These are phyloP conservation scores for Penicillium sp. DNA, from an alignment of 2,329 filamentous ascomycete species.

Conservation along the genomic window DNA sequence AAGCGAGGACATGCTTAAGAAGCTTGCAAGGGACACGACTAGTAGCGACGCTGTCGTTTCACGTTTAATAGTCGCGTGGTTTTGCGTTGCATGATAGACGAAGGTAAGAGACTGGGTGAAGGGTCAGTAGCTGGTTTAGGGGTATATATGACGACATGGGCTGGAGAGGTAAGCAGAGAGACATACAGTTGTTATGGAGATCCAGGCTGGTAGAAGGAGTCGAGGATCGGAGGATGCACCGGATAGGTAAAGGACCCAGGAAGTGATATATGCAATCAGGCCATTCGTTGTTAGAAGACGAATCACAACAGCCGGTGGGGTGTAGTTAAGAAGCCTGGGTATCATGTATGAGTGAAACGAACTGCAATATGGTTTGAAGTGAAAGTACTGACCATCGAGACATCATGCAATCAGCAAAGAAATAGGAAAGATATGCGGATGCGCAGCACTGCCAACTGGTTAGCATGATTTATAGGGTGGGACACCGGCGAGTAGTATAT, in stretches of 20 bases:
- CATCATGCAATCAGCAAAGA: constrained; percentile 83
- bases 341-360: neutral
- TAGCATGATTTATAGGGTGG: neutral
- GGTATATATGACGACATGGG: neutral
- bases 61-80: constrained; percentile 75
- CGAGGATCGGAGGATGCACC: constrained; percentile 69
- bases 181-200: constrained; percentile 69
- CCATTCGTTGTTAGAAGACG: constrained; percentile 73
- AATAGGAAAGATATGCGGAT: constrained; percentile 75
- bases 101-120: constrained; percentile 63
- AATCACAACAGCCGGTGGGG: constrained; percentile 72
- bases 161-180: neutral
- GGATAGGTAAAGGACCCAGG: constrained; percentile 67
- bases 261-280: constrained; percentile 72
- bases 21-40: constrained; percentile 73
- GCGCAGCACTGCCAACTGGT: constrained; percentile 59
- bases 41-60: constrained; percentile 75
- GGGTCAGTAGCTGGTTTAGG: neutral
- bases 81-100: constrained; percentile 73
- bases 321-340: constrained; percentile 76
- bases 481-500: neutral
- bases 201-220: constrained; percentile 73
- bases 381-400: constrained; percentile 64
- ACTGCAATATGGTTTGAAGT: neutral
- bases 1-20: constrained; percentile 70